Evolutionary conservation across 2,329 filamentous ascomycete genomes (phyloP).

Genomic region (Colletotrichum camelliae): DNA sequence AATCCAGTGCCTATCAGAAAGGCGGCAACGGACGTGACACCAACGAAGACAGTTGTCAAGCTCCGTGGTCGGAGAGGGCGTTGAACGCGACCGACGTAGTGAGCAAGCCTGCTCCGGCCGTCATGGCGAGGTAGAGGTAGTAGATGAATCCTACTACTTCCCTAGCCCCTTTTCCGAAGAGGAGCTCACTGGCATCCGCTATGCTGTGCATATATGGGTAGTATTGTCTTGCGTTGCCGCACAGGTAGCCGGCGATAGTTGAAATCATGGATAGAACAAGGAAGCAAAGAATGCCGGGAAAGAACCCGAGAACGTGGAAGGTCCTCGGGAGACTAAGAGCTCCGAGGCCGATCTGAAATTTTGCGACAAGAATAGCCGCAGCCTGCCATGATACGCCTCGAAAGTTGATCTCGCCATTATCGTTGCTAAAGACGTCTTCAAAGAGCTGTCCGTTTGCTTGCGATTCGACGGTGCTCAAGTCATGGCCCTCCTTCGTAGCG

Average conservation of each 20-base stretch:
- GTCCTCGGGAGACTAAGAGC: not conserved
- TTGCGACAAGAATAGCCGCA: not conserved
- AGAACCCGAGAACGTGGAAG: not conserved
- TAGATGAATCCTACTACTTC: not conserved
- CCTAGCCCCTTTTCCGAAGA: not conserved
- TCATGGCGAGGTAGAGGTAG: not conserved
- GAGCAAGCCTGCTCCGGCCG: not conserved
- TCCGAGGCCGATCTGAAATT: not conserved
- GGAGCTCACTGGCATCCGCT: not conserved
- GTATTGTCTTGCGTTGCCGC: not conserved
- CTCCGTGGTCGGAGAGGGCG: not conserved
- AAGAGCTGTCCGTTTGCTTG: not conserved
- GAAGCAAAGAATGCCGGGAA: not conserved
- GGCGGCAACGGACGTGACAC: accelerated
- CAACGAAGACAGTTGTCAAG: not conserved
- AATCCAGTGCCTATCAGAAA: not conserved
- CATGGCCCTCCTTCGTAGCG: not conserved
- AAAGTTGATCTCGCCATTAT: not conserved
- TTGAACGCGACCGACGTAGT: not conserved
- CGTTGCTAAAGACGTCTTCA: not conserved
- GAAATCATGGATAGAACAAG: not conserved
- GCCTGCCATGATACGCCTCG: not conserved
- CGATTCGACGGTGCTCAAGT: not conserved
- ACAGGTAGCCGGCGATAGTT: not conserved
- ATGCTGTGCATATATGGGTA: not conserved